phyloP scores from a whole-genome alignment of 2,329 filamentous ascomycete genomes.

The Aureobasidium sp. region DNA sequence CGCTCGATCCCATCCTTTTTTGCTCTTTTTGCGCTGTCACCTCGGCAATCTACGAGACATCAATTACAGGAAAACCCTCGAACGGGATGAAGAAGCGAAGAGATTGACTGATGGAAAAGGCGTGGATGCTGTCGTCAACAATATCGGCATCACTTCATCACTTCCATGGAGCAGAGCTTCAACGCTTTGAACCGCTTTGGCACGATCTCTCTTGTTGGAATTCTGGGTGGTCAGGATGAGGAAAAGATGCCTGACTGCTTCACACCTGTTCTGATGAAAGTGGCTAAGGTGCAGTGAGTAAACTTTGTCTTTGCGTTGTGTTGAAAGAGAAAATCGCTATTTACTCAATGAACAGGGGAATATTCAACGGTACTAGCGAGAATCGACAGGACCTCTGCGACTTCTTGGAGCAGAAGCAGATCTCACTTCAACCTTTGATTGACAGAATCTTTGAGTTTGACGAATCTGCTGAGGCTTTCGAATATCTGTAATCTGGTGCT shows the following conservation, averaged over 20 bases:
- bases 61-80: conserved; percentile 16
- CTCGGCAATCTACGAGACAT: conserved; percentile 22
- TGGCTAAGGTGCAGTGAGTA: no score
- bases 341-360: no score
- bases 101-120: conserved; percentile 15
- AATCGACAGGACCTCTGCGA: no score
- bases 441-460: conserved; percentile 35
- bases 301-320: no score
- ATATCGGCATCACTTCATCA: conserved; percentile 23
- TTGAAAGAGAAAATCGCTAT: no score
- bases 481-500: conserved; percentile 38
- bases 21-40: conserved; percentile 28
- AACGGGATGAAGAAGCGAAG: conserved; percentile 19
- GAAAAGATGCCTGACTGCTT: no score
- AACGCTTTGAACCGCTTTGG: conserved; percentile 36
- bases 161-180: conserved; percentile 26
- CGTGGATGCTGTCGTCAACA: conserved; percentile 23
- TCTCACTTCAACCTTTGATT: conserved; percentile 32
- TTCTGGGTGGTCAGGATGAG: conserved; percentile 31
- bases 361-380: no score
- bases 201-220: conserved; percentile 39
- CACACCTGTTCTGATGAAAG: no score
- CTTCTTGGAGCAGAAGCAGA: no score
- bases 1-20: conserved; percentile 23
- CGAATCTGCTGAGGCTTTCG: conserved; percentile 35